Conservation (phyloP, 2,329 filamentous ascomycete genomes). For the Fusarium equiseti region DNA sequence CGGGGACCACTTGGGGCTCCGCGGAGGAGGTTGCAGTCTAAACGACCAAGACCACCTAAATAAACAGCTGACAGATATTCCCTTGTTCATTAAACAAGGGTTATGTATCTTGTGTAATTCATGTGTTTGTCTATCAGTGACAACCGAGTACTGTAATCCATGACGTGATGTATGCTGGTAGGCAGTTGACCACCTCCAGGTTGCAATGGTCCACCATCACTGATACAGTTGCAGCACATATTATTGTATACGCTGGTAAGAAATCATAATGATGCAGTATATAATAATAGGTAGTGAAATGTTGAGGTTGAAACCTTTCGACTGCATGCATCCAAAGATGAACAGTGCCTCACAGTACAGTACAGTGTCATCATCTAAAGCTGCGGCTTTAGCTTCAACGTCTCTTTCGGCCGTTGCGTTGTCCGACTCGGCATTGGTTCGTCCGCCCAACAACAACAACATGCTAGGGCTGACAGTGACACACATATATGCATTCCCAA, state of each 20-base stretch:
- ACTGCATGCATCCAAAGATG: background rate
- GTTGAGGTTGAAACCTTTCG: background rate
- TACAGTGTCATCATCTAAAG: slow-evolving; percentile 6
- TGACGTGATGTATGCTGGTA: background rate
- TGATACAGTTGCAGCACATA: background rate
- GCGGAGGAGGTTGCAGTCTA: slow-evolving; percentile 21
- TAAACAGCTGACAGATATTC: background rate
- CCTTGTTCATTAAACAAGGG: background rate
- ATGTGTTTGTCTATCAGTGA: background rate
- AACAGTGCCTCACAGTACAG: background rate
- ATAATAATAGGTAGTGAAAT: background rate
- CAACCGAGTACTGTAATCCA: background rate
- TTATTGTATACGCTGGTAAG: background rate
- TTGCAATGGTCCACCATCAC: background rate
- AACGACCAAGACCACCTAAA: background rate
- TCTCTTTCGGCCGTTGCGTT: slow-evolving; percentile 36
- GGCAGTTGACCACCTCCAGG: background rate
- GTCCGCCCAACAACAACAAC: slow-evolving; percentile 13
- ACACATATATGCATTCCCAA: slow-evolving; percentile 15
- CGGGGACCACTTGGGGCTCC: slow-evolving; percentile 9
- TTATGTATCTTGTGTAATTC: background rate
- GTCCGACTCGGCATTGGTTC: slow-evolving; percentile 20
- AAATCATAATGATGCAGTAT: slow-evolving; percentile 16
- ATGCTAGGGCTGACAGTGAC: slow-evolving; percentile 41
- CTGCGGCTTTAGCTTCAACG: slow-evolving; percentile 18